These are phyloP conservation scores for Acanthamoeba triangularis DNA, from an alignment of 208 protist genomes.

Conservation along the genomic window DNA sequence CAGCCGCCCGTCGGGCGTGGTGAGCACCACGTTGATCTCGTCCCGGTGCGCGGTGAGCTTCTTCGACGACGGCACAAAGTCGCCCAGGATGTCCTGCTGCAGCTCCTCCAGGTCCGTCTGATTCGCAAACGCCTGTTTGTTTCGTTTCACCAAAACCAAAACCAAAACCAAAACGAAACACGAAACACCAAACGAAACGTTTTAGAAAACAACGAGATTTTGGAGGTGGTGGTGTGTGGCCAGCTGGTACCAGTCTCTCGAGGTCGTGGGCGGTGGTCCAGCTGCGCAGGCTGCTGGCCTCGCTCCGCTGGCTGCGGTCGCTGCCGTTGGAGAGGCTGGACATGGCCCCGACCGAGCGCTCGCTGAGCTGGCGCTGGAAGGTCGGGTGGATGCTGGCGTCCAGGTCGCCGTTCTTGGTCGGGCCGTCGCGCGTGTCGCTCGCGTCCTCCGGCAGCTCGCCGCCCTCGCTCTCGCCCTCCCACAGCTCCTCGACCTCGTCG, in stretches of 20 bases:
- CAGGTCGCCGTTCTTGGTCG: not conserved
- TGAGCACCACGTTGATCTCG: not conserved
- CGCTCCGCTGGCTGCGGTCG: not conserved
- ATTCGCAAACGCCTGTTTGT: not conserved
- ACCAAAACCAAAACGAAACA: not conserved
- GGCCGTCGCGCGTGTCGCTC: slow-evolving; percentile 11
- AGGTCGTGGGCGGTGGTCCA: not conserved
- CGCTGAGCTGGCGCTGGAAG: slow-evolving; percentile 16
- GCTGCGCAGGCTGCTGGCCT: not conserved
- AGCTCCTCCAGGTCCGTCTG: slow-evolving; percentile 10
- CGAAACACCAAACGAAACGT: too few relatives aligned
- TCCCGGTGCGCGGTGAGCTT: not conserved
- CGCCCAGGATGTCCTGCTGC: slow-evolving; percentile 42
- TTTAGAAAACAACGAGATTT: not conserved
- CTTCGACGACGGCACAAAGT: not conserved
- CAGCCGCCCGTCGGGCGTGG: not conserved
- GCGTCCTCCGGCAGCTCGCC: not conserved
- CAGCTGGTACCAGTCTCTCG: not conserved
- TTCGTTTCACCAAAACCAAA: too few relatives aligned
- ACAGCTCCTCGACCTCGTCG: slow-evolving; percentile 39
- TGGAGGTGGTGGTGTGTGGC: too few relatives aligned
- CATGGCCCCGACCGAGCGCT: not conserved
- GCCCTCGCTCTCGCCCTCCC: not conserved
- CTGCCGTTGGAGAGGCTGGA: not conserved
- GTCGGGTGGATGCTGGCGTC: too few relatives aligned